phyloP scores from a whole-genome alignment of 2,329 filamentous ascomycete genomes.

The Ophiostoma tasmaniense region DNA sequence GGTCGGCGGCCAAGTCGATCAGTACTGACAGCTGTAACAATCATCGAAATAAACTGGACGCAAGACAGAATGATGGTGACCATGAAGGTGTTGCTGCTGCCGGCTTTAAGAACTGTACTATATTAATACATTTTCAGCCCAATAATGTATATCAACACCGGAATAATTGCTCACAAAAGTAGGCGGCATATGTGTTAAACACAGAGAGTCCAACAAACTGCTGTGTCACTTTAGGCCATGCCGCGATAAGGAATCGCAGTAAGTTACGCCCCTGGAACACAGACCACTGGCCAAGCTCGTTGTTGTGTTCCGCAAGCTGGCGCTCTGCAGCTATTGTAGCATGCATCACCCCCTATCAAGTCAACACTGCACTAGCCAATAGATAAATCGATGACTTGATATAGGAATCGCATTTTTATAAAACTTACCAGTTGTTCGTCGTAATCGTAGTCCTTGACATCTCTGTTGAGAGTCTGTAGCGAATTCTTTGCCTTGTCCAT shows the following conservation, averaged over 20 bases:
- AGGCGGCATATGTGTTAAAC: not conserved
- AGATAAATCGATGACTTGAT: not conserved
- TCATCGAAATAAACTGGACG: conserved; percentile 35
- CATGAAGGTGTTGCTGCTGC: conserved; percentile 33
- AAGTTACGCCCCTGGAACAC: conserved; percentile 33
- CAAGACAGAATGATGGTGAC: conserved; percentile 35
- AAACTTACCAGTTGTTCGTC: not conserved
- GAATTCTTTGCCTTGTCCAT: not conserved
- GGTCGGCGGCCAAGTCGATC: not conserved
- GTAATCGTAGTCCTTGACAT: not conserved
- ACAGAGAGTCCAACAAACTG: conserved; percentile 31
- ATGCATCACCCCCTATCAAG: conserved; percentile 27
- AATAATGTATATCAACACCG: not conserved
- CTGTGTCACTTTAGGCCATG: conserved; percentile 34
- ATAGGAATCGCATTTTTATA: not conserved
- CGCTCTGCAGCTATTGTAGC: conserved; percentile 29
- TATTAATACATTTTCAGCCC: not conserved
- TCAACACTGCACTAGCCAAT: not conserved
- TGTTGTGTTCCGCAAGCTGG: conserved; percentile 25
- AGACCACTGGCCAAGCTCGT: conserved; percentile 26
- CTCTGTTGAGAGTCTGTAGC: not conserved
- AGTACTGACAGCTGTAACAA: conserved; percentile 27
- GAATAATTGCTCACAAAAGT: not conserved
- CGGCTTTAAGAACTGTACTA: conserved; percentile 27
- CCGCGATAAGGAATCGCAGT: conserved; percentile 31